Evolutionary conservation across 305 asterid genomes (phyloP).

Genomic region (Solanum hybrid): DNA sequence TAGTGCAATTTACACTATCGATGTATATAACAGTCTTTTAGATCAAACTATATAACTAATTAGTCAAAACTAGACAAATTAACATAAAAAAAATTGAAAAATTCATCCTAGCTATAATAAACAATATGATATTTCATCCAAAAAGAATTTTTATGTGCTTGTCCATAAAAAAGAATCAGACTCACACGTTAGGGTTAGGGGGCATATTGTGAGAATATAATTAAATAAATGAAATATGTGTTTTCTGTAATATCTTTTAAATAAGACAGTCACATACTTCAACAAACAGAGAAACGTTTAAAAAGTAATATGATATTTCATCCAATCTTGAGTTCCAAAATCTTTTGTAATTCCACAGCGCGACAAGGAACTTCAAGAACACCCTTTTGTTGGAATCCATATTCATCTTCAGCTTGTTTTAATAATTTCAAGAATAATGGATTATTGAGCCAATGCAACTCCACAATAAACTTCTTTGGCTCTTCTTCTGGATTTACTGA

Average conservation of each 20-base stretch:
- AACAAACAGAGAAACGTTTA: too few relatives aligned
- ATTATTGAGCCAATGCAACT: conserved; percentile 29
- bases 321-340: conserved; percentile 9
- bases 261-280: too few relatives aligned
- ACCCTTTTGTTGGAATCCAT: conserved; percentile 44
- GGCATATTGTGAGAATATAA: not conserved
- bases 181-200: not conserved
- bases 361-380: conserved; percentile 43
- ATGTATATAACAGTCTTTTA: not conserved
- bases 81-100: not conserved
- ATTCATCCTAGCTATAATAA: not conserved
- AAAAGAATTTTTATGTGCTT: too few relatives aligned
- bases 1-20: not conserved
- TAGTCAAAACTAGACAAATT: not conserved
- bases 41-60: not conserved
- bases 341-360: conserved; percentile 30
- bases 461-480: conserved; percentile 39
- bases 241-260: too few relatives aligned
- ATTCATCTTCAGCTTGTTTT: conserved; percentile 50
- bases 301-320: not conserved
- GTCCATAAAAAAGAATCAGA: not conserved
- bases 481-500: conserved; percentile 26
- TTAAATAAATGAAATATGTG: too few relatives aligned
- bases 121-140: not conserved
- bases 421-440: conserved; percentile 46